A percentile compares a stretch with the other conserved stretches of the same genome.
These are phyloP conservation scores for Heterobasidion irregulare DNA, from an alignment of 1,284 basidiomycete species.

Conservation along the genomic window DNA sequence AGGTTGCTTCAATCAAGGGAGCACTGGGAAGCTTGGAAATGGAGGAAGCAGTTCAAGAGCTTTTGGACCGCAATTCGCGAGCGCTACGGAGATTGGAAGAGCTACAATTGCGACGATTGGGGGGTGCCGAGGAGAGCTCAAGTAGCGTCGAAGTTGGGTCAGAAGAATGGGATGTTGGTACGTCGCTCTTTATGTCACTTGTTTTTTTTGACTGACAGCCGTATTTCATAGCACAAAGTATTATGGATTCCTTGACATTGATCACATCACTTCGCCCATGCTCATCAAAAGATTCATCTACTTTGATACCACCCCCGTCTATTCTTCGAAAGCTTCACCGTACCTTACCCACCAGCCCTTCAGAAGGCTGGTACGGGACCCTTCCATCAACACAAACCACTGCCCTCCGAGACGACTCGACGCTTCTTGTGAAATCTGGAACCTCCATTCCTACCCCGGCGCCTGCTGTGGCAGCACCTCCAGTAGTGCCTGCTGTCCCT, in stretches of 20 bases:
- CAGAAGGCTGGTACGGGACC: slow-evolving; percentile 67
- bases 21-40: slow-evolving; percentile 51
- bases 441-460: slow-evolving; percentile 22
- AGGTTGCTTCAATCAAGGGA: slow-evolving; percentile 45
- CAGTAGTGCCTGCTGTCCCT: slow-evolving; percentile 13
- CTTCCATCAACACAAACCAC: slow-evolving; percentile 47
- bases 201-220: slow-evolving; percentile 8
- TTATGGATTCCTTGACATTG: slow-evolving; percentile 58
- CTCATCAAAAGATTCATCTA: slow-evolving; percentile 29
- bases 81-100: slow-evolving; percentile 56
- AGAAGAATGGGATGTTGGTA: slow-evolving; percentile 75
- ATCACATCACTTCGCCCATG: slow-evolving; percentile 65
- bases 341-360: slow-evolving; percentile 50
- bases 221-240: slow-evolving; percentile 49
- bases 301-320: slow-evolving; percentile 51
- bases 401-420: slow-evolving; percentile 66
- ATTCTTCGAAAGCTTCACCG: slow-evolving; percentile 60
- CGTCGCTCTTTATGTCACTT: slow-evolving; percentile 15
- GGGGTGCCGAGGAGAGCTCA: slow-evolving; percentile 32
- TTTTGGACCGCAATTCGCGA: slow-evolving; percentile 53
- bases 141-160: slow-evolving; percentile 50
- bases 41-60: slow-evolving; percentile 56
- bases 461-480: slow-evolving; percentile 14
- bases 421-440: slow-evolving; percentile 50
- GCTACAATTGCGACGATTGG: slow-evolving; percentile 50